Evolutionary conservation across 2,329 filamentous ascomycete species (phyloP).

Genomic region (Pseudogymnoascus verrucosus): DNA sequence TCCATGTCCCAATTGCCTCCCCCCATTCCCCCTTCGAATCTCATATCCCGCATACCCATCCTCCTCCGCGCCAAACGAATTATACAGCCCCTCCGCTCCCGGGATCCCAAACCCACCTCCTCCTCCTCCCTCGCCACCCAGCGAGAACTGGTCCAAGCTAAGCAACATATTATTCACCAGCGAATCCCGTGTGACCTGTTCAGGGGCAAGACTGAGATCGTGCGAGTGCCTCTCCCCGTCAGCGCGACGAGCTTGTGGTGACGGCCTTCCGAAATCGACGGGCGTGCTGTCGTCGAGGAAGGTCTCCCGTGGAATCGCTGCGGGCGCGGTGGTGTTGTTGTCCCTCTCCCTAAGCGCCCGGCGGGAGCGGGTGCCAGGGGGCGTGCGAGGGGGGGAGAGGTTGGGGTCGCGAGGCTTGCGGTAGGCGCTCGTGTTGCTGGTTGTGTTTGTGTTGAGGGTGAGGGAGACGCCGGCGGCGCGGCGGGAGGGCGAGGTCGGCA

Average conservation of each 20-base stretch:
- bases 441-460: neutral
- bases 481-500: neutral
- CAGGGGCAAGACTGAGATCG: slow-evolving; percentile 72
- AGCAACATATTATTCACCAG: slow-evolving; percentile 93
- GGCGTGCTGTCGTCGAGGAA: slow-evolving; percentile 30
- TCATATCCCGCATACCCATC: neutral
- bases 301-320: slow-evolving; percentile 19
- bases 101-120: slow-evolving; percentile 20
- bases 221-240: slow-evolving; percentile 40
- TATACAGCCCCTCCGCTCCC: slow-evolving; percentile 23
- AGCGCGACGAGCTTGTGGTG: slow-evolving; percentile 15
- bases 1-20: slow-evolving; percentile 29
- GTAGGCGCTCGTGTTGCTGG: neutral
- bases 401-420: neutral
- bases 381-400: neutral
- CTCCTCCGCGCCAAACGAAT: slow-evolving; percentile 16
- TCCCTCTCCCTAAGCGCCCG: neutral
- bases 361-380: neutral
- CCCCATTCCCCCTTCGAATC: slow-evolving; percentile 8
- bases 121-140: slow-evolving; percentile 32
- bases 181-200: slow-evolving; percentile 75
- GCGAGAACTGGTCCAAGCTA: slow-evolving; percentile 77
- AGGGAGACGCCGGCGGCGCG: neutral
- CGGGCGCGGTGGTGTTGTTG: neutral
- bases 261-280: slow-evolving; percentile 18